Base-by-base conservation (phyloP, 2,329 filamentous ascomycete species). In the Fusarium gaditjirri region DNA sequence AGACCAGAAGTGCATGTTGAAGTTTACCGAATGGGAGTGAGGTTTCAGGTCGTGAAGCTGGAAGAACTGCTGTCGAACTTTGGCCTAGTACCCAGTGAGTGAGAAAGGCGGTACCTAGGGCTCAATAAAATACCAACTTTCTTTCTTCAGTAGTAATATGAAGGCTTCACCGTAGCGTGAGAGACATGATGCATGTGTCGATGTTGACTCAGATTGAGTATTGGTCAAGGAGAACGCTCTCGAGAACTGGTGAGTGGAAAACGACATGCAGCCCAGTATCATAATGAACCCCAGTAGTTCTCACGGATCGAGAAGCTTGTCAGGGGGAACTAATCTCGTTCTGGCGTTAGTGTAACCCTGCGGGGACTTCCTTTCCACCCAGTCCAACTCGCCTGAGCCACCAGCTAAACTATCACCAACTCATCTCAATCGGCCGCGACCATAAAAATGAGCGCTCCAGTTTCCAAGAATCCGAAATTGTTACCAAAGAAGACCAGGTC, bases 1-100 rank as follows among this genome's bases (percentile, higher is more conserved):
- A 17, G 70, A 62, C 27, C 71, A 72, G 38, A 61, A 52, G 10
- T 73, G 71, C 3, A 44, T 56, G 8, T 29, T 73, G 14, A 70
- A 59, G 47, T 73, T 73, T n/a, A 46, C n/a, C 0, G 50, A 52
- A 25, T 68, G 71, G 65, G 57, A 60, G 14, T 68, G 38, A 35
- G 1, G 8, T 19, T 2, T 3, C 7, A 12, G 6, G 10, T 4
- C 7, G 4, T 23, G 10, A 50, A 23, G 21, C 6, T 0, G 9
- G 29, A 35, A 21, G 9, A 9, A 13, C 1, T 19, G 5, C 3
- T 17, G 46, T 23, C 21, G 7, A 17, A 23, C 16, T 23, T 23
- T 33, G 21, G 13, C 5, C 6, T 9, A 17, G 14, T 19, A 16
- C 5, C 3, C 11, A 13, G 2, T 27, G 16, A 13, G 2, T 27